Conservation (phyloP, 2,329 filamentous ascomycete species). For the Stenocarpella maydis region DNA sequence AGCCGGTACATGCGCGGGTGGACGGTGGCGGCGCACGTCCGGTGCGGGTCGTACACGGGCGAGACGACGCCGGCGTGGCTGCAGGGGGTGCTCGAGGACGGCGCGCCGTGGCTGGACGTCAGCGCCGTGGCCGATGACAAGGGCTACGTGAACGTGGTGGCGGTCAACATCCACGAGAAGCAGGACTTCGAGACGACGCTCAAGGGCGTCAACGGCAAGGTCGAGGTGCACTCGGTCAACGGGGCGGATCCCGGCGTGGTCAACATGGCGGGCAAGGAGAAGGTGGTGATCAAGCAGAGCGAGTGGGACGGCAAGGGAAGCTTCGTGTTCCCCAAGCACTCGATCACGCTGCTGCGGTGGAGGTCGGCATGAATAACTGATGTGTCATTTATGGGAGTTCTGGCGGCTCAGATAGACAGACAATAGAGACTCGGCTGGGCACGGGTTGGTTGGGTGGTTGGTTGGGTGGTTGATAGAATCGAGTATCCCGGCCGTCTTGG, state of each 20-base stretch:
- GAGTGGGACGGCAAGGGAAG: slow-evolving; percentile 69
- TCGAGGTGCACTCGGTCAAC: slow-evolving; percentile 70
- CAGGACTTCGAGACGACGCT: slow-evolving; percentile 67
- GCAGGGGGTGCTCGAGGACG: slow-evolving; percentile 66
- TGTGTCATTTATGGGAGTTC: slow-evolving; percentile 30
- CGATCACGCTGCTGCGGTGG: slow-evolving; percentile 71
- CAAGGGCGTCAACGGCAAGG: slow-evolving; percentile 61
- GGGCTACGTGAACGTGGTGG: slow-evolving; percentile 71
- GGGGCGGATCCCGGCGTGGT: slow-evolving; percentile 63
- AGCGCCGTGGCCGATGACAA: slow-evolving; percentile 66
- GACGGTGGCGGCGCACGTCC: slow-evolving; percentile 72
- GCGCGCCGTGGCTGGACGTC: slow-evolving; percentile 74
- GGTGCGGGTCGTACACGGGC: slow-evolving; percentile 70
- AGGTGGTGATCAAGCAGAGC: slow-evolving; percentile 60
- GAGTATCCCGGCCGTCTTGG: slow-evolving; percentile 1
- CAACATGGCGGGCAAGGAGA: slow-evolving; percentile 69
- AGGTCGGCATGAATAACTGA: slow-evolving; percentile 38
- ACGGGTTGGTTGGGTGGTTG: neutral
- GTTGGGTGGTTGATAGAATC: neutral
- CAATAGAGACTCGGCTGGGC: slow-evolving; percentile 30
- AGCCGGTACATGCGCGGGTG: slow-evolving; percentile 77
- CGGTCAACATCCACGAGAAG: slow-evolving; percentile 75
- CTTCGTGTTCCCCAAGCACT: slow-evolving; percentile 74
- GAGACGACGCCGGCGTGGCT: slow-evolving; percentile 73
- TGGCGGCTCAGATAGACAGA: slow-evolving; percentile 30